Percentiles rank a stretch among this genome's conserved stretches.
These are phyloP conservation scores for Phytophthora pistaciae DNA, from an alignment of 352 stramenopile genomes.

Conservation along the genomic window DNA sequence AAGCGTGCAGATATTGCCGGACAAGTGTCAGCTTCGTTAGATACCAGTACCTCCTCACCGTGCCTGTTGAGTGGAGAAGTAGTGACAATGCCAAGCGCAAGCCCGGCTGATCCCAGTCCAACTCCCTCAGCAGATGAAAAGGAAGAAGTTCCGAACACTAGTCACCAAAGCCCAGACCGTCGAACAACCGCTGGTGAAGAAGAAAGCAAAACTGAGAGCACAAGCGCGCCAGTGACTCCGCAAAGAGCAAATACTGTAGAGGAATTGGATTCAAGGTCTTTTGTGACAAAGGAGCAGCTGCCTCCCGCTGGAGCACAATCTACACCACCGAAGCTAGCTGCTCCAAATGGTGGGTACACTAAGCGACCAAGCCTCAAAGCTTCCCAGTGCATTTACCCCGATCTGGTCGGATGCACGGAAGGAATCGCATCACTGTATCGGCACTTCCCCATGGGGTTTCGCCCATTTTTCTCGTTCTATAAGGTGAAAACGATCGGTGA, in stretches of 20 bases:
- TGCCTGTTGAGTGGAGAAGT: slow-evolving; percentile 27
- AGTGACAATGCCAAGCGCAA: slow-evolving; percentile 6
- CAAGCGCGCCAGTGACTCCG: slow-evolving; percentile 7
- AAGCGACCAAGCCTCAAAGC: slow-evolving; percentile 11
- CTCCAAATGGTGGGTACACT: slow-evolving; percentile 1
- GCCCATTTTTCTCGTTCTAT: slow-evolving; percentile 67
- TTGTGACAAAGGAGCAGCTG: neutral
- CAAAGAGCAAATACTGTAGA: neutral
- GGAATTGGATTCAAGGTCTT: neutral
- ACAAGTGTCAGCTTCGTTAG: slow-evolving; percentile 17
- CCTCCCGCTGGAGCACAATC: slow-evolving; percentile 20
- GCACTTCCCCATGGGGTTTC: slow-evolving; percentile 65
- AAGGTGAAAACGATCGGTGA: slow-evolving; percentile 80
- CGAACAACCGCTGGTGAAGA: neutral
- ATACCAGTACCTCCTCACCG: slow-evolving; percentile 26
- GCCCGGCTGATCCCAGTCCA: slow-evolving; percentile 15
- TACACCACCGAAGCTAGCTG: slow-evolving; percentile 12
- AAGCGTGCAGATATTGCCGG: slow-evolving; percentile 3
- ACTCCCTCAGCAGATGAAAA: slow-evolving; percentile 7
- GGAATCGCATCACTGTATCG: slow-evolving; percentile 54
- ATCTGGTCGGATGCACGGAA: slow-evolving; percentile 57
- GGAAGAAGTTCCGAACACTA: neutral
- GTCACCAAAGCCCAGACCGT: neutral
- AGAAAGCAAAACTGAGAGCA: neutral
- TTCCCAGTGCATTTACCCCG: slow-evolving; percentile 50